Percentiles rank a stretch among this genome's conserved stretches.
Evolutionary conservation across 805 yeast genomes (phyloP).

Genomic region (Teunomyces atbi): DNA sequence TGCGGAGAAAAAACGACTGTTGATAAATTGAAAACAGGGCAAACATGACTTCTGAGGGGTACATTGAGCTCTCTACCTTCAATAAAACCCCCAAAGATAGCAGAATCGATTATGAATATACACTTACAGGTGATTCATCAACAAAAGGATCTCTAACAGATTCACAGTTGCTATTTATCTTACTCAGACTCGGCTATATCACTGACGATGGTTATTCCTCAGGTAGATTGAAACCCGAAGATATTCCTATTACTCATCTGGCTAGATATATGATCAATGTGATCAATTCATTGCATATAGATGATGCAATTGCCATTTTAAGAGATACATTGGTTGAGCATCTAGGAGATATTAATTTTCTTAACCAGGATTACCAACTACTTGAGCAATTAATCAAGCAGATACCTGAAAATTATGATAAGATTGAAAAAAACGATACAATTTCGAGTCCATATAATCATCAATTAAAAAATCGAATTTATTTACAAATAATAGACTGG

Average conservation of each 20-base stretch:
- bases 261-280: constrained; percentile 28
- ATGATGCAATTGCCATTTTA: constrained; percentile 29
- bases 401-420: constrained; percentile 16
- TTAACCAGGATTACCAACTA: constrained; percentile 32
- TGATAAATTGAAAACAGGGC: not conserved
- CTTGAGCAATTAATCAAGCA: constrained; percentile 25
- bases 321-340: constrained; percentile 37
- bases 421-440: not conserved
- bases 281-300: constrained; percentile 20
- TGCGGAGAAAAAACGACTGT: not conserved
- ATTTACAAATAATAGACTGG: constrained; percentile 22
- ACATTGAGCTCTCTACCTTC: constrained; percentile 7
- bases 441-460: not conserved
- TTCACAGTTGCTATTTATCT: constrained; percentile 5
- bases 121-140: not conserved
- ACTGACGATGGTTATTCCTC: constrained; percentile 10
- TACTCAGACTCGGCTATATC: constrained; percentile 10
- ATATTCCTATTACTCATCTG: constrained; percentile 5
- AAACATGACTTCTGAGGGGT: not conserved
- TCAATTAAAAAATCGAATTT: constrained; percentile 9
- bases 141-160: not conserved
- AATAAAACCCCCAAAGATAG: not conserved
- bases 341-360: constrained; percentile 33
- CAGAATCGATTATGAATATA: too few relatives aligned
- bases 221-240: not conserved